These are phyloP conservation scores for Monascus ruber DNA, from an alignment of 2,329 filamentous ascomycete species.

Conservation along the genomic window DNA sequence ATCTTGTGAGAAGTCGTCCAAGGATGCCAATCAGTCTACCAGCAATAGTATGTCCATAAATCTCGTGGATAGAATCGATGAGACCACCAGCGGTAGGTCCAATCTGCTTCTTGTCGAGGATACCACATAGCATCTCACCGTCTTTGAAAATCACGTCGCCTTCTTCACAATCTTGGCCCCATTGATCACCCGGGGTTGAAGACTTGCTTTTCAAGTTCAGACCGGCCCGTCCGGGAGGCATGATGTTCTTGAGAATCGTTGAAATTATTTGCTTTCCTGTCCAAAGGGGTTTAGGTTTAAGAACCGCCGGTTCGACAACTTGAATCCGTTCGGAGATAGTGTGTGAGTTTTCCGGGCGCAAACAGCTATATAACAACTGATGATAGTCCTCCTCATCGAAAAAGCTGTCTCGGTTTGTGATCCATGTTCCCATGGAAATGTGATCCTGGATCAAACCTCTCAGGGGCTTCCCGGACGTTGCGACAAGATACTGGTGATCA, in stretches of 20 bases:
- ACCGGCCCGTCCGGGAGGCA: constrained; percentile 61
- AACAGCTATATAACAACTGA: constrained; percentile 79
- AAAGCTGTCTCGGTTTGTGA: constrained; percentile 85
- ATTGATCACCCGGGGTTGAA: constrained; percentile 65
- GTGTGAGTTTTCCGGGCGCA: constrained; percentile 83
- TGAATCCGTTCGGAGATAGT: constrained; percentile 73
- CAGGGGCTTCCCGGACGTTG: constrained; percentile 83
- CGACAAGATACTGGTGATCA: constrained; percentile 92
- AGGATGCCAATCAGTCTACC: constrained; percentile 82
- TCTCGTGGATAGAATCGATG: constrained; percentile 84
- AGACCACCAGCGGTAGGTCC: constrained; percentile 78
- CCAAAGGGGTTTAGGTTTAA: constrained; percentile 75
- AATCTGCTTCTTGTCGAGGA: constrained; percentile 91
- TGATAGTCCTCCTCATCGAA: constrained; percentile 83
- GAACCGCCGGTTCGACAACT: constrained; percentile 66
- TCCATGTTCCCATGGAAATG: constrained; percentile 81
- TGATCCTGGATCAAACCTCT: constrained; percentile 97
- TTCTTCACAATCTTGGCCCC: constrained; percentile 63
- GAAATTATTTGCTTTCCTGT: constrained; percentile 94
- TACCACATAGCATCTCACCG: constrained; percentile 78
- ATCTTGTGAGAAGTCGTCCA: constrained; percentile 77
- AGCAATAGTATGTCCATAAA: constrained; percentile 77
- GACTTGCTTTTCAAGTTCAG: constrained; percentile 71
- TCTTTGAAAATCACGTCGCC: constrained; percentile 70
- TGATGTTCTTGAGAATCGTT: constrained; percentile 85